Base-by-base conservation (phyloP, 1,284 basidiomycete genomes). In the Phellopilus nigrolimitatus region DNA sequence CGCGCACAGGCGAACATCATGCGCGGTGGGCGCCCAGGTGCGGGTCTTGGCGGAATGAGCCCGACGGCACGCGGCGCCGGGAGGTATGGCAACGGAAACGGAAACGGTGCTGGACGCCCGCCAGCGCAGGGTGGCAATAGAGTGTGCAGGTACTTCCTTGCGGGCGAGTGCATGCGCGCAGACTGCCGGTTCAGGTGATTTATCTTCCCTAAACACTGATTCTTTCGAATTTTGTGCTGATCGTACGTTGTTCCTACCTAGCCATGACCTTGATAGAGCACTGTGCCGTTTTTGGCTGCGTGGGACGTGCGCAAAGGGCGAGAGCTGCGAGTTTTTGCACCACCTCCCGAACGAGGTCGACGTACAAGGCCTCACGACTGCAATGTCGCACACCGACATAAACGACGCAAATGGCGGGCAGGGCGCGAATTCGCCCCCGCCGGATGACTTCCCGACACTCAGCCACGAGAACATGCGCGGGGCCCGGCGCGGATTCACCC, bases 211-310 rank as follows among this genome's bases (percentile, higher is more conserved):
- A 37, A 17, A 33, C 21, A 40, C 22, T 39, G 13, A 17, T 15
- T 33, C 13, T 27, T 9, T 10, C 17, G 40, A 25, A 22, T 42
- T 10, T 30, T 41, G 28, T 15, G 15, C 30, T 30, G 1, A 34
- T 5, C 37, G 22, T 19, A 28, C 43, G n/a, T 10, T 4, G 15
- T 28, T 12, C 8, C 37, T 21, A 25, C 55, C 3, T 60, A 91
- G 89, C 59, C 90, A 95, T 64, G 92, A 95, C 64, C 76, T 95
- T 2, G 92, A 95, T 65, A 81, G 92, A 37, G 95, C 95, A 0
- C 69, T 97, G 19, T 98, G 93, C 68, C 88, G 95, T 28, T 99
- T 98, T 73, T 99, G 95, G 95, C 78, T 99, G 36, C 81, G 94
- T 45, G 95, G 95, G 3, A 94, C 93, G 51, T 97, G 94, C 64